Conservation (phyloP, 768 basidiomycete species). For the Rubroboletus pulcherrimus region DNA sequence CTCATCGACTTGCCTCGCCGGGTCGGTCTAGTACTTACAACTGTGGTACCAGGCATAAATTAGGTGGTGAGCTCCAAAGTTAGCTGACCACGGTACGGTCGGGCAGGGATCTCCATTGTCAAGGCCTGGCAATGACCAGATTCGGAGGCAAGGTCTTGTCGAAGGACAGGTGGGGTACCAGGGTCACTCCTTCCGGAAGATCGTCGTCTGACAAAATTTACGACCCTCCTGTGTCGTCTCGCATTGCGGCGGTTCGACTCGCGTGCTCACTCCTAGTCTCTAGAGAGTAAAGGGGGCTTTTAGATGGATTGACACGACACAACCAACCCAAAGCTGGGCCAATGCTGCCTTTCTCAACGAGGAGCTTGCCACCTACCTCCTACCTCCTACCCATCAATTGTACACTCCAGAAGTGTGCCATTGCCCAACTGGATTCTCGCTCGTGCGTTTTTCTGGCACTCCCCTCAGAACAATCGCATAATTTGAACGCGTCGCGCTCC, state of each 20-base stretch:
- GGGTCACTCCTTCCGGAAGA: neutral
- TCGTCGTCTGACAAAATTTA: neutral
- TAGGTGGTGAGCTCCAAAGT: neutral
- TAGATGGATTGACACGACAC: neutral
- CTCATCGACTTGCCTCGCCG: neutral
- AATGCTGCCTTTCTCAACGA: neutral
- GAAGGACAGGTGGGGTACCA: too few species aligned
- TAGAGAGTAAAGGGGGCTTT: neutral
- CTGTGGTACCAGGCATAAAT: neutral
- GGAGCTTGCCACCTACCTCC: neutral
- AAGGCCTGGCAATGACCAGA: neutral
- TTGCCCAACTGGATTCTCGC: neutral
- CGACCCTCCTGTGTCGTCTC: neutral
- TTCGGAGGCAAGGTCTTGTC: neutral
- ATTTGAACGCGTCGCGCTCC: too few species aligned
- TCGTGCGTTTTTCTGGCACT: too few species aligned
- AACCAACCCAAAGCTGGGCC: neutral
- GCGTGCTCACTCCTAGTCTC: neutral
- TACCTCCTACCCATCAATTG: too few species aligned
- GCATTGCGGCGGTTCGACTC: neutral
- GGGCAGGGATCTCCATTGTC: neutral
- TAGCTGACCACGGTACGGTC: too few species aligned
- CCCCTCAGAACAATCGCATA: too few species aligned
- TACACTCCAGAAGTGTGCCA: neutral
- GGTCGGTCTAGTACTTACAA: neutral